These are phyloP conservation scores for Linnemannia hyalina DNA, from an alignment of 192 early-diverging fungal species.

Conservation along the genomic window DNA sequence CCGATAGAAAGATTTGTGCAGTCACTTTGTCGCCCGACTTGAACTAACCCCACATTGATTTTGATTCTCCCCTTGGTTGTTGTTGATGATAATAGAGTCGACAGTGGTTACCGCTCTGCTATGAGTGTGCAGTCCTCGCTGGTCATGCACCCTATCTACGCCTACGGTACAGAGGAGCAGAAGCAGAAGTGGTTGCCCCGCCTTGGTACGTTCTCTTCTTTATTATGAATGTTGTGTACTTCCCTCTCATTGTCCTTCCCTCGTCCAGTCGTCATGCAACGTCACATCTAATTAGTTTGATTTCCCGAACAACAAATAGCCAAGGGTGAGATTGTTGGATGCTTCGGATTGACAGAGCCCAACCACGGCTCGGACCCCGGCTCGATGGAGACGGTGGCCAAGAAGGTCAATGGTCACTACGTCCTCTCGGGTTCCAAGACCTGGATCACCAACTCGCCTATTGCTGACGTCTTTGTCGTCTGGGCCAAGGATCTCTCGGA, in stretches of 20 bases:
- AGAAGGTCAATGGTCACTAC: slow-evolving; percentile 77
- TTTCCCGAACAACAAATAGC: slow-evolving; percentile 62
- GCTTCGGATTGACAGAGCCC: slow-evolving; percentile 98
- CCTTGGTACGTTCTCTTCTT: slow-evolving; percentile 68
- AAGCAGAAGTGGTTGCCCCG: slow-evolving; percentile 92
- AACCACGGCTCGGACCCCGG: slow-evolving; percentile 97
- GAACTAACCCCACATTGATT: not conserved
- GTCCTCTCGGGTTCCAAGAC: slow-evolving; percentile 94
- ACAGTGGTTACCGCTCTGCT: slow-evolving; percentile 96
- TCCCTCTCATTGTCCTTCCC: not conserved
- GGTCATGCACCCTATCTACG: slow-evolving; percentile 98
- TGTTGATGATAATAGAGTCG: slow-evolving; percentile 69
- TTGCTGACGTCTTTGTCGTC: slow-evolving; percentile 96
- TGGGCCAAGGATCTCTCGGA: slow-evolving; percentile 93
- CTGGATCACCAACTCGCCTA: slow-evolving; percentile 99
- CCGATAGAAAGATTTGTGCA: not conserved
- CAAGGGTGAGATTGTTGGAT: slow-evolving; percentile 88
- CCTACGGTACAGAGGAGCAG: slow-evolving; percentile 91
- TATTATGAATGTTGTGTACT: not conserved
- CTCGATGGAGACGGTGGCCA: slow-evolving; percentile 92
- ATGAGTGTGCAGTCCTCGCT: slow-evolving; percentile 99
- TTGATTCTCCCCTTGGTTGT: not conserved
- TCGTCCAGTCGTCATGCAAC: not conserved
- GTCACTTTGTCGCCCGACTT: not conserved
- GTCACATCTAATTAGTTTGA: not conserved